These are phyloP conservation scores for Penicillium fimorum DNA, from an alignment of 495 filamentous ascomycete species.

Conservation along the genomic window DNA sequence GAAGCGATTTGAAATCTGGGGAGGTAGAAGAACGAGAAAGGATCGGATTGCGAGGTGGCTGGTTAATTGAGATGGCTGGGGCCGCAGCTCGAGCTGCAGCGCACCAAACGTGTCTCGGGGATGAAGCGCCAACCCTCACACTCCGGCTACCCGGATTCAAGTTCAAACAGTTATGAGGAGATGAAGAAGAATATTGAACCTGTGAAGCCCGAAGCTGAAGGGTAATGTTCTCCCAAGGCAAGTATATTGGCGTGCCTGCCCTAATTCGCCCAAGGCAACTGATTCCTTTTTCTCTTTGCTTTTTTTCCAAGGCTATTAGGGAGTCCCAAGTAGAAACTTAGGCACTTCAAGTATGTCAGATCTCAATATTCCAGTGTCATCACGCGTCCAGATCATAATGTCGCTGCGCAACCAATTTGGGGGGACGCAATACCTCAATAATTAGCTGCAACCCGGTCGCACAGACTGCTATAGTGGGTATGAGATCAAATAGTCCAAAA, in stretches of 20 bases:
- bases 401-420: conserved; percentile 8
- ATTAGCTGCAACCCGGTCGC: conserved; percentile 15
- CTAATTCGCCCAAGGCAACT: background rate
- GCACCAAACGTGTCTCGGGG: conserved; percentile 27
- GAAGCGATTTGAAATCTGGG: conserved; percentile 6
- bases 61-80: conserved; percentile 38
- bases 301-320: background rate
- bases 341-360: background rate
- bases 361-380: background rate
- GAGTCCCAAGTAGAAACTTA: background rate
- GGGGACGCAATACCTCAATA: conserved; percentile 13
- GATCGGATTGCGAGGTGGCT: conserved; percentile 26
- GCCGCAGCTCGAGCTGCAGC: conserved; percentile 28
- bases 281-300: background rate
- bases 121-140: conserved; percentile 19
- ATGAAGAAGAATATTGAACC: background rate
- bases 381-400: background rate
- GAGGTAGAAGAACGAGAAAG: conserved; percentile 7
- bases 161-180: background rate
- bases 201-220: background rate
- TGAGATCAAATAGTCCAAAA: background rate
- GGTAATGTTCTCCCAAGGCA: background rate
- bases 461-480: conserved; percentile 6
- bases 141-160: background rate
- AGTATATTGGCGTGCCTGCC: background rate